A percentile compares a stretch with the other conserved stretches of the same genome.
These are phyloP conservation scores for Aspergillus sclerotioniger DNA, from an alignment of 495 filamentous ascomycete genomes.

Conservation along the genomic window DNA sequence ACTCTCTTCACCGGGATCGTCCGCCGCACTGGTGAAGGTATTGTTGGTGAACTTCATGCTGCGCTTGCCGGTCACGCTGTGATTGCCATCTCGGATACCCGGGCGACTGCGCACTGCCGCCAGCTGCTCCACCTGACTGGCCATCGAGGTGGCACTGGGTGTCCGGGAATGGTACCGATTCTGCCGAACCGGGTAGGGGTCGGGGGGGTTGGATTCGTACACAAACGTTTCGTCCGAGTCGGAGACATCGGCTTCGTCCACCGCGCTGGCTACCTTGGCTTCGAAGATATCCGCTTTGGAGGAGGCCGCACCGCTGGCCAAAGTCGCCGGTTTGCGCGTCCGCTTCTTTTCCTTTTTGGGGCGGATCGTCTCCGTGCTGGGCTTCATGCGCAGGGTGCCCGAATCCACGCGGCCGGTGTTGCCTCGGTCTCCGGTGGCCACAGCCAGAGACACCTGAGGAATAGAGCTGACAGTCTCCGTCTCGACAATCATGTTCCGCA, in stretches of 20 bases:
- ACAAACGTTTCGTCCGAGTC: conserved; percentile 99
- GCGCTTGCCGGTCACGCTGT: conserved; percentile 73
- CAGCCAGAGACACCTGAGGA: conserved; percentile 78
- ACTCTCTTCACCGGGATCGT: conserved; percentile 63
- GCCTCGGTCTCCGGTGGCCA: conserved; percentile 62
- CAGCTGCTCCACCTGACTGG: conserved; percentile 71
- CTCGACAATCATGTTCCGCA: conserved; percentile 95
- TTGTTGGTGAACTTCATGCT: conserved; percentile 99
- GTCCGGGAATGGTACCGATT: conserved; percentile 89
- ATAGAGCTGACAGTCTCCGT: conserved; percentile 94
- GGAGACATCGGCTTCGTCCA: conserved; percentile 88
- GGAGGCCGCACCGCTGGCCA: conserved; percentile 59
- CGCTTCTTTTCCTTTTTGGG: conserved; percentile 89
- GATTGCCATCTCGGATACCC: conserved; percentile 62
- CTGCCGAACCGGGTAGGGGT: conserved; percentile 68
- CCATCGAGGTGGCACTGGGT: conserved; percentile 90
- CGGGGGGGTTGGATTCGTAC: conserved; percentile 96
- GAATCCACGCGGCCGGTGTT: conserved; percentile 50
- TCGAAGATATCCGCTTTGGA: conserved; percentile 99
- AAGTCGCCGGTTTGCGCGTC: conserved; percentile 65
- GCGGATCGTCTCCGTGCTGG: conserved; percentile 89
- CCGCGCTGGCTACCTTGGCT: conserved; percentile 89
- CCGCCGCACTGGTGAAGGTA: conserved; percentile 59
- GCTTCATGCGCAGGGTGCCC: conserved; percentile 79
- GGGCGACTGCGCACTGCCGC: conserved; percentile 58